Evolutionary conservation across 2,329 filamentous ascomycete genomes (phyloP), one percentile per base, ranked within the genome.

Genomic region (Cercospora sp.): DNA sequence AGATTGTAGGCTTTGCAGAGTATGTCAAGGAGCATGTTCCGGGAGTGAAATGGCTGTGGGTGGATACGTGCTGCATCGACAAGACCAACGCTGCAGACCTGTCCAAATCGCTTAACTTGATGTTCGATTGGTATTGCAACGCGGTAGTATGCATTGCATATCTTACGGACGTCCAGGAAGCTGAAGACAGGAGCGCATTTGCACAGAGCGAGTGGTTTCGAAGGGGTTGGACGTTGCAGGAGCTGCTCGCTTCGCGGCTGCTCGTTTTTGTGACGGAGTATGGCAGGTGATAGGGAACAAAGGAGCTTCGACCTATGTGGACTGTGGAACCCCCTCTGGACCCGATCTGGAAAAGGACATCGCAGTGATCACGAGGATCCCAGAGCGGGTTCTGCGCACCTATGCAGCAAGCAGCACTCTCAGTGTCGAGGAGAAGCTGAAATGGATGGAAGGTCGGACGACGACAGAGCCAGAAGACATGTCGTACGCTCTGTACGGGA

Each of bases 21-120:
- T 73, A 72, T 61, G 51, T 73, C 2, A n/a, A 40, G 24, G 40
- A 67, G n/a, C 12, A 69, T 18, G 58, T 74, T n/a, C 53, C 51
- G 0, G 61, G 34, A 3, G 65, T 74, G 2, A 53, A 71, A 10
- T 73, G 67, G 71, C 61, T 73, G 13, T 74, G 70, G 73, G 61
- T 75, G 21, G 74, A 75, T 45, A 75, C 71, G 7, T 72, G 69
- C 61, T 74, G 71, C 63, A 75, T 75, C n/a, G 65, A 74, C 55
- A 69, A 71, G 37, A 58, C 65, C 21, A 70, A 62, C 63, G 67
- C 43, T 28, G 68, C 65, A 57, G 73, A 75, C 58, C 61, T 75
- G 9, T 69, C 67, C 7, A 59, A 71, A 59, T 61, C 69, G 10
- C 62, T 74, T n/a, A 74, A 75, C 60, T 71, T 65, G 30, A 75